These are phyloP conservation scores for Thermothelomyces thermophilus DNA, from an alignment of 2,329 filamentous ascomycete genomes.

Conservation along the genomic window DNA sequence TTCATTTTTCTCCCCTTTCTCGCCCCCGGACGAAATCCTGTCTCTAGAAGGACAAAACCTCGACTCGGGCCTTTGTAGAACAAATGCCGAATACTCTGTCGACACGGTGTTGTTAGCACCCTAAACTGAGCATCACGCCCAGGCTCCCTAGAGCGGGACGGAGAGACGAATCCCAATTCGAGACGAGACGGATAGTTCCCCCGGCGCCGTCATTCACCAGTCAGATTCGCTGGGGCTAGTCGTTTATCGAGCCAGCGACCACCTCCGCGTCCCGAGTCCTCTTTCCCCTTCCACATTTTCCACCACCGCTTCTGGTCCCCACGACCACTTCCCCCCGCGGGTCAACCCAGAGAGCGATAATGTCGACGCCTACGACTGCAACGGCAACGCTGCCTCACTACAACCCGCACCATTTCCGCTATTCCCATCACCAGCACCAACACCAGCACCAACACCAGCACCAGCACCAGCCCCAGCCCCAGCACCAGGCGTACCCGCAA, in stretches of 20 bases:
- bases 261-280: not conserved
- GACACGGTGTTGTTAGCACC: not conserved
- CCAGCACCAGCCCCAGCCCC: not conserved
- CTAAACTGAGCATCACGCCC: not conserved
- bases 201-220: constrained; percentile 10
- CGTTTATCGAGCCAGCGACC: constrained; percentile 6
- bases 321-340: constrained; percentile 12
- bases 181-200: not conserved
- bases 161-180: constrained; percentile 2
- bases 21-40: not conserved
- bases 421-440: constrained; percentile 42
- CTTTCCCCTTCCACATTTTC: not conserved
- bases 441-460: constrained; percentile 29
- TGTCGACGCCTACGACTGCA: constrained; percentile 78
- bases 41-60: not conserved
- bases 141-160: not conserved
- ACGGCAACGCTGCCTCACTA: constrained; percentile 66
- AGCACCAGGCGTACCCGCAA: constrained; percentile 44
- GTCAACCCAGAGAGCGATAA: constrained; percentile 32
- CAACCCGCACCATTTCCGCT: constrained; percentile 59
- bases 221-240: constrained; percentile 14
- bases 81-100: constrained; percentile 2
- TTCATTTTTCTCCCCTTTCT: constrained; percentile 1
- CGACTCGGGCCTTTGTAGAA: not conserved
- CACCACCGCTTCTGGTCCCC: constrained; percentile 3